These are phyloP conservation scores for Pyrenophora graminea DNA, from an alignment of 2,329 filamentous ascomycete genomes.

Conservation along the genomic window DNA sequence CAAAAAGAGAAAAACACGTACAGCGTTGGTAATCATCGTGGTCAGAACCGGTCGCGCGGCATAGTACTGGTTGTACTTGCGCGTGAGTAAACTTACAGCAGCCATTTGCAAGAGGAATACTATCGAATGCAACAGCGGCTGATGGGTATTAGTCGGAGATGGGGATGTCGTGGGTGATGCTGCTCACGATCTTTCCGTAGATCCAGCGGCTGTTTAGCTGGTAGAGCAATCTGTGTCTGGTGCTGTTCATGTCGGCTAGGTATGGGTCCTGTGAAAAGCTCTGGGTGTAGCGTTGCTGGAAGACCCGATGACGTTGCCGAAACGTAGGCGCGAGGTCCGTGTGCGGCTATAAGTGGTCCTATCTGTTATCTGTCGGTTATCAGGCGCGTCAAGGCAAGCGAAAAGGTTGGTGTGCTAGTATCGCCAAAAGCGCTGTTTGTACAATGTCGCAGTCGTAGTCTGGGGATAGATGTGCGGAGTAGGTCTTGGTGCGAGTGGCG, in stretches of 20 bases:
- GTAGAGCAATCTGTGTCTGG: constrained; percentile 64
- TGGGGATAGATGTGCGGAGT: constrained; percentile 16
- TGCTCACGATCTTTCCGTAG: constrained; percentile 71
- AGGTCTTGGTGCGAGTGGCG: constrained; percentile 20
- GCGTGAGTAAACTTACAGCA: constrained; percentile 77
- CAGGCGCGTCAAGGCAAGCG: constrained; percentile 5
- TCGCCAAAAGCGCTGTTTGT: constrained; percentile 9
- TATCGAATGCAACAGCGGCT: constrained; percentile 87
- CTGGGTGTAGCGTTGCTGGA: constrained; percentile 23
- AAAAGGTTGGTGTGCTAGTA: constrained; percentile 6
- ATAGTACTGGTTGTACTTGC: constrained; percentile 94
- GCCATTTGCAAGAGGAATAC: constrained; percentile 88
- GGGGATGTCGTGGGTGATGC: background rate
- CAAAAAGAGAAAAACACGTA: constrained; percentile 50
- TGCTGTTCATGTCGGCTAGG: constrained; percentile 40
- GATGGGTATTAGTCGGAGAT: constrained; percentile 22
- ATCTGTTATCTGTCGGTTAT: constrained; percentile 5
- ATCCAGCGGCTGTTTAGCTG: constrained; percentile 73
- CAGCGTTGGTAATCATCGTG: constrained; percentile 98
- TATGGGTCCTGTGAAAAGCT: constrained; percentile 22
- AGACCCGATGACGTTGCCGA: constrained; percentile 36
- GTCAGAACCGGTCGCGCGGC: constrained; percentile 89
- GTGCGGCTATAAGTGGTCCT: constrained; percentile 19
- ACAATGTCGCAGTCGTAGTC: constrained; percentile 21
- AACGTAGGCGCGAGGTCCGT: constrained; percentile 28